phyloP scores from a whole-genome alignment of 768 basidiomycete genomes.

The Lentinula detonsa region DNA sequence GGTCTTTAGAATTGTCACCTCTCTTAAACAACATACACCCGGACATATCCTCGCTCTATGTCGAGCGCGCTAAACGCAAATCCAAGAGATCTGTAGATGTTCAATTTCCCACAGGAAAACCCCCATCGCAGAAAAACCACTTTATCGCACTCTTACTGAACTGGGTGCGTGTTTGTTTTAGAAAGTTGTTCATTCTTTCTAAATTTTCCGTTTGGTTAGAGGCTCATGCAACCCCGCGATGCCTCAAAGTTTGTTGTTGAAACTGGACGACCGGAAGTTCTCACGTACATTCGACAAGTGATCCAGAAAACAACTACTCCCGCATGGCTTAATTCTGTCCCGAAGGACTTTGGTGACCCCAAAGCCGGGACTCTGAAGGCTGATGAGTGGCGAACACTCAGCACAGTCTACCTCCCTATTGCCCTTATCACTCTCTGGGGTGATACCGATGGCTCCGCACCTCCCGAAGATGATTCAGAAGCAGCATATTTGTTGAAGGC shows the following conservation, averaged over 20 bases:
- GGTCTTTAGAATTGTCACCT: neutral
- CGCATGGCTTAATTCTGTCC: constrained; percentile 21
- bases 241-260: neutral
- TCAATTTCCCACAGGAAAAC: neutral
- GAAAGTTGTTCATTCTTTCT: neutral
- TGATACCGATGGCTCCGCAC: neutral
- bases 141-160: neutral
- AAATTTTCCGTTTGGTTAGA: neutral
- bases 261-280: neutral
- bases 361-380: constrained; percentile 28
- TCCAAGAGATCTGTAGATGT: neutral
- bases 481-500: neutral
- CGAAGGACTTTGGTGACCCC: constrained; percentile 19
- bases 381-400: constrained; percentile 26
- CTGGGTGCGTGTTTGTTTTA: neutral
- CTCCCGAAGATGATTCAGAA: neutral
- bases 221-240: neutral
- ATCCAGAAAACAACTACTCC: constrained; percentile 17
- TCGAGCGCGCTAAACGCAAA: neutral
- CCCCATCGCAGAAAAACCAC: neutral
- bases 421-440: constrained; percentile 27
- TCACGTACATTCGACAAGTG: constrained; percentile 15
- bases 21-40: neutral
- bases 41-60: neutral
- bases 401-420: constrained; percentile 25